Percentiles rank a stretch among this genome's conserved stretches.
phyloP scores from a whole-genome alignment of 2,329 filamentous ascomycete species.

The Pseudogymnoascus sp. region DNA sequence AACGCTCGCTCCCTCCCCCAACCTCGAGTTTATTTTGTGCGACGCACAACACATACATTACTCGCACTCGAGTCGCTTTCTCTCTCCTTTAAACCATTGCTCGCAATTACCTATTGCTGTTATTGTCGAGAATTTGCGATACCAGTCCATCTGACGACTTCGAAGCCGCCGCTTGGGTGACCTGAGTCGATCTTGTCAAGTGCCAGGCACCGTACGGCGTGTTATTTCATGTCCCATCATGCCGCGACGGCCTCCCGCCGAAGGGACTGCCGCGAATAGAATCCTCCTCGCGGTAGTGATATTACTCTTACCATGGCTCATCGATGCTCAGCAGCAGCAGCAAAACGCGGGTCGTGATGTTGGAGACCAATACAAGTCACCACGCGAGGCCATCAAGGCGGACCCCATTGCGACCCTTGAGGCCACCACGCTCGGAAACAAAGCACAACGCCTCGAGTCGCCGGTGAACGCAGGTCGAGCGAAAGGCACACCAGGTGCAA shows the following conservation, averaged over 20 bases:
- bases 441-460: slow-evolving; percentile 28
- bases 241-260: slow-evolving; percentile 58
- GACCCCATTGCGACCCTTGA: slow-evolving; percentile 23
- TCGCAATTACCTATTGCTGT: not conserved
- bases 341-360: slow-evolving; percentile 25
- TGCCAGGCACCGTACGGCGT: slow-evolving; percentile 1
- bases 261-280: slow-evolving; percentile 44
- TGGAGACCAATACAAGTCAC: slow-evolving; percentile 23
- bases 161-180: not conserved
- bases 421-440: slow-evolving; percentile 24
- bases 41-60: slow-evolving; percentile 6
- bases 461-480: slow-evolving; percentile 22
- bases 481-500: slow-evolving; percentile 26
- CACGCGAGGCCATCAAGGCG: slow-evolving; percentile 24
- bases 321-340: slow-evolving; percentile 60
- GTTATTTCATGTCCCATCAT: slow-evolving; percentile 36
- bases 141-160: not conserved
- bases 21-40: slow-evolving; percentile 6
- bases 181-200: slow-evolving; percentile 3
- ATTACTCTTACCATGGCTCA: slow-evolving; percentile 51
- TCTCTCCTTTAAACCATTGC: not conserved
- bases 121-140: not conserved
- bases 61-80: not conserved
- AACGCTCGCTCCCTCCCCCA: slow-evolving; percentile 1
- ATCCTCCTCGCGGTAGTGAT: slow-evolving; percentile 48